A percentile compares a stretch with the other conserved stretches of the same genome.
These are phyloP conservation scores for Penicillium hordei DNA, from an alignment of 2,329 filamentous ascomycete genomes.

Conservation along the genomic window DNA sequence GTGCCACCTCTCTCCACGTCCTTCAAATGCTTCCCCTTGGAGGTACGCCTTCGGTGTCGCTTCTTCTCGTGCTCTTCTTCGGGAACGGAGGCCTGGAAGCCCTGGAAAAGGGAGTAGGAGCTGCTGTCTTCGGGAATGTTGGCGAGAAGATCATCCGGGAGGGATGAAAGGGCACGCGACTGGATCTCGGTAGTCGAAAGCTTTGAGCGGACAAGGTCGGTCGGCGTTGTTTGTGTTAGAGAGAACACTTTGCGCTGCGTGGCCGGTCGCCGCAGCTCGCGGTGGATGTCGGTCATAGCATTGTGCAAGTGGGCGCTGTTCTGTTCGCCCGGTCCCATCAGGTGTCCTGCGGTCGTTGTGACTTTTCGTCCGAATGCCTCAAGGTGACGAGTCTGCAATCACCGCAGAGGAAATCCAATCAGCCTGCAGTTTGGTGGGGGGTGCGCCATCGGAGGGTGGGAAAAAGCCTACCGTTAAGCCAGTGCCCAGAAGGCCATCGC, in stretches of 20 bases:
- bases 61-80: conserved; percentile 64
- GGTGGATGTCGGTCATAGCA: conserved; percentile 85
- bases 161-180: conserved; percentile 81
- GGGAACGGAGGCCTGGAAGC: conserved; percentile 87
- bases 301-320: conserved; percentile 70
- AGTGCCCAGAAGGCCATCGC: conserved; percentile 48
- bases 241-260: conserved; percentile 90
- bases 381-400: conserved; percentile 71
- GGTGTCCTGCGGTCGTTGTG: conserved; percentile 84
- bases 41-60: conserved; percentile 67
- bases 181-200: conserved; percentile 91
- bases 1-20: conserved; percentile 58
- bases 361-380: conserved; percentile 95
- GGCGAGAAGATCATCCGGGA: conserved; percentile 83
- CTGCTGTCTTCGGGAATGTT: conserved; percentile 87
- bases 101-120: conserved; percentile 90
- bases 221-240: conserved; percentile 86
- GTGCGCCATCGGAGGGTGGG: conserved; percentile 9
- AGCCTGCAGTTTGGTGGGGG: conserved; percentile 7
- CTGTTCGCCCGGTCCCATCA: conserved; percentile 69
- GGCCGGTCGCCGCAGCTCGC: conserved; percentile 78
- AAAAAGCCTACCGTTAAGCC: conserved; percentile 46
- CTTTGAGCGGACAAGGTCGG: conserved; percentile 87
- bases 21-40: conserved; percentile 70
- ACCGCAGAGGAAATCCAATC: conserved; percentile 11